Base-by-base conservation (phyloP, 345 rosid genomes). In the Brassica nigra region DNA sequence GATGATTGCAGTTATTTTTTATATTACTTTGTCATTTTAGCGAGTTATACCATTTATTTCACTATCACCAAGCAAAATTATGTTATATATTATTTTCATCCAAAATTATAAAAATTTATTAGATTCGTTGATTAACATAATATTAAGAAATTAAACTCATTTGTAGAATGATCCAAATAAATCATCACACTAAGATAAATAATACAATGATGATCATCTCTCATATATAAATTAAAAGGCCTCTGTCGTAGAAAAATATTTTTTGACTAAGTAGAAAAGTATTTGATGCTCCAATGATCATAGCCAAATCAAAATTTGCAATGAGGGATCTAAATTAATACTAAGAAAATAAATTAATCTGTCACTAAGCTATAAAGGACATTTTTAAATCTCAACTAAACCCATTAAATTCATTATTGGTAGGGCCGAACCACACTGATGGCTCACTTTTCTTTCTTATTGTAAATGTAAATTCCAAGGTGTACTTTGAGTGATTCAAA, bases 371-470 rank as follows among this genome's bases (percentile, higher is more conserved):
- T 8, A 27, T 23, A 49, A 5, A 1, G 23, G n/a, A 15, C 15
- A 28, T 42, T 69, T 29, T 29, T 2, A 69, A 69, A 33, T 42
- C 36, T 68, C 49, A 76, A 68, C 61, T 37, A 72, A 64, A 65
- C 15, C 47, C 37, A 4, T 31, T 31, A 4, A 5, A 4, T 52
- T 71, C 8, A 78, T 54, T 49, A 55, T 64, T 64, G 59, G 76
- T 78, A 64, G 81, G 81, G 58, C 59, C 66, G 15, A 78, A 54
- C 66, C 34, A 36, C 42, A 78, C 27, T 36, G 81, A 78, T 71
- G 76, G 55, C 59, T 71, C 71, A 18, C 81, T 64, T 78, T 76
- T 70, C 16, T 77, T 47, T 62, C 71, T 71, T 78, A 70, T 70
- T 36, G 54, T 64, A 77, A 39, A 71, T 63, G 37, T 23, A 1